Conservation (phyloP, 345 rosid species). For the Eucalyptus caleyi region DNA sequence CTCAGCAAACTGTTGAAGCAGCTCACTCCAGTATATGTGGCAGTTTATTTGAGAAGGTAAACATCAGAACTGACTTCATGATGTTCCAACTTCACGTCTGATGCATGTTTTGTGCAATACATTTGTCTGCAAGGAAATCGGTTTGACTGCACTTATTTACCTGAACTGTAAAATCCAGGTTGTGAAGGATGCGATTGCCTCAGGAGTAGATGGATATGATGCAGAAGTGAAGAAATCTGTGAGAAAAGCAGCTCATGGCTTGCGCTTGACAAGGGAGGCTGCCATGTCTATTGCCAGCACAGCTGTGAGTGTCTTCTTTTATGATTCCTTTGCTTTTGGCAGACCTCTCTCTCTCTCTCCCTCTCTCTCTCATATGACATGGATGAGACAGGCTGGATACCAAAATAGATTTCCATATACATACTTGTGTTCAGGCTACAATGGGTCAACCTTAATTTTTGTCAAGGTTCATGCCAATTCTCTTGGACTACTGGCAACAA, state of each 20-base stretch:
- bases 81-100: not conserved
- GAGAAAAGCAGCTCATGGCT: constrained; percentile 70
- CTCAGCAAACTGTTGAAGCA: constrained; percentile 78
- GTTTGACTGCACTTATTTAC: not conserved
- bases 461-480: not conserved
- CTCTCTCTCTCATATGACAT: not conserved
- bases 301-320: constrained; percentile 42
- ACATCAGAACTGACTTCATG: not conserved
- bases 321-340: not conserved
- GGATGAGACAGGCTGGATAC: not conserved
- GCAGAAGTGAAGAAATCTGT: constrained; percentile 60
- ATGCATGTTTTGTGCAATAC: not conserved
- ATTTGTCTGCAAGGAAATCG: not conserved
- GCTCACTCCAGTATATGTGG: constrained; percentile 94
- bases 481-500: not conserved
- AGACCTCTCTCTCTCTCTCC: not conserved
- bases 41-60: constrained; percentile 86
- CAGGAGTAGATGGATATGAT: constrained; percentile 91
- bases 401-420: not conserved
- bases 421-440: not conserved
- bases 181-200: constrained; percentile 76
- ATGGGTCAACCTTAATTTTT: not conserved
- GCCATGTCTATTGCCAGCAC: constrained; percentile 89
- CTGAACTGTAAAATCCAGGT: constrained; percentile 23
- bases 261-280: constrained; percentile 67